Evolutionary conservation across 768 basidiomycete genomes (phyloP), one percentile per base, ranked within the genome.

Genomic region (Galerina sulciceps): DNA sequence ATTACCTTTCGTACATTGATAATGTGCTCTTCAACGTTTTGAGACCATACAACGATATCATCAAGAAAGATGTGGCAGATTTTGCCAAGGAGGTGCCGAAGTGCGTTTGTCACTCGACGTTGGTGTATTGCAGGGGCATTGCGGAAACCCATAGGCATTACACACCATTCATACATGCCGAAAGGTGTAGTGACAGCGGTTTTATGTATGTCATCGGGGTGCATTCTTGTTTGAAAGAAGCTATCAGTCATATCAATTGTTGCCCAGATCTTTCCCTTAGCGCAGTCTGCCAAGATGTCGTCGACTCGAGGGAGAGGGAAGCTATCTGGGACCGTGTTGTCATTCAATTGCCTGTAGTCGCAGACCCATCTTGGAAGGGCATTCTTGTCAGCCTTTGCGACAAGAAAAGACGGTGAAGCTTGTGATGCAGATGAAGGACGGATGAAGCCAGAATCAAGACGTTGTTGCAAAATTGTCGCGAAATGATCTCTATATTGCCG

Each of bases 81-180:
- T 18, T 55, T 53, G 0, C 70, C 62, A 14, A 73, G 67, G n/a
- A 40, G 51, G 0, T 55, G n/a, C 0, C 64, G n/a, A 0, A 83
- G 63, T 0, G 69, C 72, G 11, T 45, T 47, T 0, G 61, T 69
- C 0, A 77, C 66, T 0, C 64, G 57, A 0, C 62, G 57, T 40
- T 77, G 73, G 26, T 77, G 73, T 13, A 72, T 69, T 0, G 72
- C 44, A 2, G 71, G 72, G 2, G 72, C 62, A 48, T 74, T 55
- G 57, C 45, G 8, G 9, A 60, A 57, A 4, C 67, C 67, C 71
- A 53, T 67, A 8, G 64, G 79, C 78, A 81, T 81, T 1, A 80
- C 79, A 1, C 63, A 36, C 73, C 74, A 83, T 46, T 83, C 77
- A 55, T 73, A 81, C 0, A 69, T 55, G 0, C 81, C 76, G 20